Base-by-base conservation (phyloP, 768 basidiomycete genomes). In the Exsudoporus frostii region DNA sequence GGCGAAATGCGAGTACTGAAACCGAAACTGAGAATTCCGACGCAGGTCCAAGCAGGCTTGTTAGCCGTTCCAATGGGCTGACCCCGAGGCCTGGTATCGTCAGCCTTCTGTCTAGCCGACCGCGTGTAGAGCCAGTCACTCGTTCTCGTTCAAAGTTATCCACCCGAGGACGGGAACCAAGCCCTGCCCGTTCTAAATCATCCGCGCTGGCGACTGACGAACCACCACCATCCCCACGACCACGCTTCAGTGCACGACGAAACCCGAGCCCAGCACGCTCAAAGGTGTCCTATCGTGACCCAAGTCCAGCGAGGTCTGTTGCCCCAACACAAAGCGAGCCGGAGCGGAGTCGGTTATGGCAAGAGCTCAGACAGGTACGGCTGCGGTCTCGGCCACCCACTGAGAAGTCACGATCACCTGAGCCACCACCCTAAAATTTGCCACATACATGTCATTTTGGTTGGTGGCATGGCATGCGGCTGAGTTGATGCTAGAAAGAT, bases 331-430 rank as follows among this genome's bases (percentile, higher is more conserved):
- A 62, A 7, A 73, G 69, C 14, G 76, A 75, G 38, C 70, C 62
- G 39, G 65, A 71, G 69, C 56, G 78, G 57, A 75, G 77, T 59
- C 73, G 72, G 51, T 62, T 85, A 54, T 84, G 83, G 81, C 74
- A 72, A 39, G 84, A 85, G 59, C 68, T 85, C 24, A 75, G 74
- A 62, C 76, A 78, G 51, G 71, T 81, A 48, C 77, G 73, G 58
- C 71, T 72, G 53, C 75, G 74, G 65, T 71, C 80, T 53, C 72
- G 74, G 36, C 73, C 77, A 45, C 71, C 72, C 36, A 80, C 79
- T 19, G 73, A 75, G 45, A 69, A 65, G 53, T 73, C 77, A 54
- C 68, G 67, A 55, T 71, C 73, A 39, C 66, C 66, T 63, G 71
- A 70, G 44, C 71, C 71, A 53, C 70, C 70, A 56, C 72, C 68